These are phyloP conservation scores for Crithidia brevicula DNA, from an alignment of 208 protist genomes.

Conservation along the genomic window DNA sequence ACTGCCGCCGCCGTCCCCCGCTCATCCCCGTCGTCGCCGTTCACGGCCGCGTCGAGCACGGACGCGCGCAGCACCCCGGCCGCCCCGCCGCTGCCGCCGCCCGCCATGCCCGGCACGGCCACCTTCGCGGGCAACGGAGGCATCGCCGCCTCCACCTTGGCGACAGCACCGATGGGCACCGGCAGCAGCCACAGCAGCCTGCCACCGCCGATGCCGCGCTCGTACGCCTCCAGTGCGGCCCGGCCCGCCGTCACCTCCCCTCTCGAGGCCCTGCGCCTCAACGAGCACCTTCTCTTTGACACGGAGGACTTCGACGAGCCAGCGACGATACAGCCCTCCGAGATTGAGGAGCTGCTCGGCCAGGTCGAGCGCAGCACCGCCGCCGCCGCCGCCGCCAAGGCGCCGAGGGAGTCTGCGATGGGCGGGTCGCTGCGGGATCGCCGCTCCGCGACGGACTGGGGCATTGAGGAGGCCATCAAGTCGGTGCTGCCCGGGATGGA, in stretches of 20 bases:
- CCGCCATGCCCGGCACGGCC: background rate
- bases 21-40: slow-evolving; percentile 9
- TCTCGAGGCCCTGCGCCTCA: slow-evolving; percentile 18
- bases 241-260: background rate
- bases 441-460: slow-evolving; percentile 31
- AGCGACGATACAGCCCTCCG: slow-evolving; percentile 21
- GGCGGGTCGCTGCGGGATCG: slow-evolving; percentile 30
- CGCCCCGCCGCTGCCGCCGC: background rate
- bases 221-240: background rate
- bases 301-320: slow-evolving; percentile 24
- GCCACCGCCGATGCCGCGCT: background rate
- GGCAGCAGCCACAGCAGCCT: background rate
- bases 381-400: background rate
- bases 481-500: slow-evolving; percentile 37
- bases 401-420: slow-evolving; percentile 15
- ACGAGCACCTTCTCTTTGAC: slow-evolving; percentile 26
- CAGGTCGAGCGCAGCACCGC: slow-evolving; percentile 34
- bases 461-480: slow-evolving; percentile 36
- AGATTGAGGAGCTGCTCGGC: slow-evolving; percentile 33
- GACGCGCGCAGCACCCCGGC: background rate
- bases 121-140: background rate
- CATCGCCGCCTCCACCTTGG: too few relatives aligned
- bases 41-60: background rate
- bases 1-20: slow-evolving; percentile 1
- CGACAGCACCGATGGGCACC: too few relatives aligned